Base-by-base conservation (phyloP, 1,284 basidiomycete genomes). In the Malassezia globosa region DNA sequence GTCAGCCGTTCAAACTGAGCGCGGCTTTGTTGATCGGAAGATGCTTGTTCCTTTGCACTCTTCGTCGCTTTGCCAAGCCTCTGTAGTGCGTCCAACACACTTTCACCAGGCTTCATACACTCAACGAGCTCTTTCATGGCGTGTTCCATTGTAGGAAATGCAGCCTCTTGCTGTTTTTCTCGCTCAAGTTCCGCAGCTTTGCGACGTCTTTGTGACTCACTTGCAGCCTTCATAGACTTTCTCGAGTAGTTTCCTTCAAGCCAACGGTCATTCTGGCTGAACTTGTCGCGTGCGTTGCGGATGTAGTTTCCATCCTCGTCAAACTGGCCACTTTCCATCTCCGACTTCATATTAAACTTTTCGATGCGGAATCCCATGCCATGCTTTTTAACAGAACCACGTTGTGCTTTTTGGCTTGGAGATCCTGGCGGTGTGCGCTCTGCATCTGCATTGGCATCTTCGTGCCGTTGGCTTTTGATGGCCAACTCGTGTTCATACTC, bases 311-410 rank as follows among this genome's bases (percentile, higher is more conserved):
- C 94, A 63, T 96, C 92, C 49, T 84, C 85, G 8, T 88, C 84
- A 75, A 99, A 95, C 63, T 88, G 85, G 26, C 94, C 94, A 71
- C 94, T 87, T 64, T 86, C 82, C 83, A 99, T 90, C 78, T 99
- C 94, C 59, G 85, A 83, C 59, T 89, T 85, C 94, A 99, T 96
- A 73, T 99, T 95, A 80, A 99, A 99, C 25, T 85, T 84, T 7
- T 87, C 90, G 11, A 96, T 72, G 64, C 90, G 85, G 72, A 77
- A 88, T 1, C 90, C 94, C 89, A 94, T 92, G 21, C 85, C 56
- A 18, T 42, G 26, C 26, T 60, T 52, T 13, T 44, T 38, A 16
- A 23, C 42, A n/a, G n/a, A n/a, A n/a, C n/a, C n/a, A 14, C 47
- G 14, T 7, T 23, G 7, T 2, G 43, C 48, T 3, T 26, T 44